Evolutionary conservation across 2,329 filamentous ascomycete species (phyloP), one percentile per base, ranked within the genome.

Genomic region (Teratosphaeria viscida): DNA sequence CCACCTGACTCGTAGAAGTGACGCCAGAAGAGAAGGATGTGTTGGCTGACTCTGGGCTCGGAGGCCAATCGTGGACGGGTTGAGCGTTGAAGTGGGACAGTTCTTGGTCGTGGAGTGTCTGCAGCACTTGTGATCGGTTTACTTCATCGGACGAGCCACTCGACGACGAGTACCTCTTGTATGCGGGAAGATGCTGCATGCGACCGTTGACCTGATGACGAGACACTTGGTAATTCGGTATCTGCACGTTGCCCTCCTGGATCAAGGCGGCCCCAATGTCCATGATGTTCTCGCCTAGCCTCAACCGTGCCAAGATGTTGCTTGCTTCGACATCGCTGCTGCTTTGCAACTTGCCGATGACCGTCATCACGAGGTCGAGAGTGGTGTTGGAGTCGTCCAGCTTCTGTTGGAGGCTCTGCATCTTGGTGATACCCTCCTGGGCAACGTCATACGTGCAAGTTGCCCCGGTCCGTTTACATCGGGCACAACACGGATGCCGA

Each of bases 361-460:
- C 49, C 0, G 56, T 59, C 53, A 54, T 57, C 11, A 60, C 57
- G 16, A 57, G 59, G 4, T 63, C 63, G 11, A 64, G 59, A 10
- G 60, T 64, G 23, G 54, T 29, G 16, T 52, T 60, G 27, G 59
- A 60, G 26, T 60, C 58, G 8, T 62, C 60, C 32, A 65, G 52
- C 57, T 65, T 56, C 35, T 60, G 59, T 16, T 61, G 61, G 3
- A 68, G 57, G 47, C 64, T 60, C 43, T 68, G 64, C 52, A 62
- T 61, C 52, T 62, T 62, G 14, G 66, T 67, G 39, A 68, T 60
- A 16, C 66, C 66, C 37, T 61, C 61, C 14, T 63, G 57, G 5
- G 61, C 56, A 8, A 68, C 64, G 55, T 68, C 66, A 57, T 65
- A 66, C 10, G 57, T 37, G 57, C 65, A 66, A 23, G 56, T 52